A percentile compares a stretch with the other conserved stretches of the same genome.
phyloP scores from a whole-genome alignment of 805 yeast genomes.

The Pichia sporocuriosa region DNA sequence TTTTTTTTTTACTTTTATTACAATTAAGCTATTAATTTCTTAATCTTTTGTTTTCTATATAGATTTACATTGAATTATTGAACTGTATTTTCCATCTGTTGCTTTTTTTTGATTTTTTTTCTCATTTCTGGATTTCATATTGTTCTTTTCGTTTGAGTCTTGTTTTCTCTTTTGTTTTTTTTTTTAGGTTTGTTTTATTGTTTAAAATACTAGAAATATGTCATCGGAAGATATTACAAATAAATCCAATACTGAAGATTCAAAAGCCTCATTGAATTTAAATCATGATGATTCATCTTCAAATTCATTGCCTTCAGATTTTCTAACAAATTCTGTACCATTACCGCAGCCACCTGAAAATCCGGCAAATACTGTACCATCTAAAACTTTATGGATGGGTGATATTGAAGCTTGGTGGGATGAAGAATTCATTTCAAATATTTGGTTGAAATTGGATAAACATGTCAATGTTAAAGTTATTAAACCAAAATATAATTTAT shows the following conservation, averaged over 20 bases:
- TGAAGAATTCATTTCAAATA: constrained; percentile 48
- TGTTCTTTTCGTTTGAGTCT: too few relatives aligned
- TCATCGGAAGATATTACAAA: constrained; percentile 3
- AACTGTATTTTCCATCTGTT: too few relatives aligned
- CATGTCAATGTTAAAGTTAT: constrained; percentile 62
- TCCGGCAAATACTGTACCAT: constrained; percentile 43
- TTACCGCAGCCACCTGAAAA: constrained; percentile 50
- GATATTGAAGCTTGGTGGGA: constrained; percentile 77
- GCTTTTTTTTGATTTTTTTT: too few relatives aligned
- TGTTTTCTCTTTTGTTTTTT: too few relatives aligned
- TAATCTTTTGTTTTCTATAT: too few relatives aligned
- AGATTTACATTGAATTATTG: too few relatives aligned
- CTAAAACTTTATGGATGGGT: constrained; percentile 85
- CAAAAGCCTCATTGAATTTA: neutral
- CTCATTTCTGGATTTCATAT: too few relatives aligned
- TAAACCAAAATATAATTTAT: constrained; percentile 36
- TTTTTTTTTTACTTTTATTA: too few relatives aligned
- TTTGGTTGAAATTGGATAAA: constrained; percentile 55
- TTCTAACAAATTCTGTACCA: constrained; percentile 21
- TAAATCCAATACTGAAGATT: neutral
- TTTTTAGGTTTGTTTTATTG: too few relatives aligned
- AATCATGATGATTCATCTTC: constrained; percentile 1
- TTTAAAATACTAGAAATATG: too few relatives aligned
- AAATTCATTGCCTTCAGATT: constrained; percentile 13
- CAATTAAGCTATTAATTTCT: too few relatives aligned